Percentiles rank a stretch among this genome's conserved stretches.
Conservation (phyloP, 164 flowering plant genomes). For the Euptelea pleiosperma region DNA sequence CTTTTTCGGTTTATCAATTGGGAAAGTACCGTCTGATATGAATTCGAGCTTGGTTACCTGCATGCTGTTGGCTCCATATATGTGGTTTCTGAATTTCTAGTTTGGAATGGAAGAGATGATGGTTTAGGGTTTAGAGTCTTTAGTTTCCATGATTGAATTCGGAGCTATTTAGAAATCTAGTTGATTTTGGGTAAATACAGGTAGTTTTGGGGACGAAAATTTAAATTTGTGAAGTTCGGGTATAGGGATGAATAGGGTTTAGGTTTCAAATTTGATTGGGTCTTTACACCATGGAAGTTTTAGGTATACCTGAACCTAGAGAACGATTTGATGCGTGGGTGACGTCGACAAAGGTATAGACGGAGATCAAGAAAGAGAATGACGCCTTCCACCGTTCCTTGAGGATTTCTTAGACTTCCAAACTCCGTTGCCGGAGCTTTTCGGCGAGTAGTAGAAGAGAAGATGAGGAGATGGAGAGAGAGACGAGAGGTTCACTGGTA, state of each 20-base stretch:
- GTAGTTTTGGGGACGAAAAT: neutral
- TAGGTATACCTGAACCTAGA: too few relatives aligned
- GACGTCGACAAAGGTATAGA: too few relatives aligned
- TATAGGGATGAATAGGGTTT: neutral
- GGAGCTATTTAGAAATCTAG: neutral
- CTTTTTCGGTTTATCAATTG: neutral
- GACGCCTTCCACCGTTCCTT: too few relatives aligned
- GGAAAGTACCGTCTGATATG: neutral
- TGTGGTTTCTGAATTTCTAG: neutral
- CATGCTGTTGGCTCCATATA: too few relatives aligned
- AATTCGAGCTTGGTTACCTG: too few relatives aligned
- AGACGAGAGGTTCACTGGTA: too few relatives aligned
- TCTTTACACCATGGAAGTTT: slow-evolving; percentile 6
- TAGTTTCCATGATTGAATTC: slow-evolving; percentile 6
- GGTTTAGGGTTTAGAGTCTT: neutral
- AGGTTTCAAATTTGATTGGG: neutral
- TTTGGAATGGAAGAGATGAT: neutral
- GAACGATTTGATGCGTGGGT: too few relatives aligned
- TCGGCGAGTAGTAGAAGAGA: too few relatives aligned
- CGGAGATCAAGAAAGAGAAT: too few relatives aligned
- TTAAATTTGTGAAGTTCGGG: neutral
- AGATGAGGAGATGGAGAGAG: too few relatives aligned
- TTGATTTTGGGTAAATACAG: neutral
- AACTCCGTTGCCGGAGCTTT: too few relatives aligned
- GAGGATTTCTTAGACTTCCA: too few relatives aligned